A percentile compares a stretch with the other conserved stretches of the same genome.
Evolutionary conservation across 164 flowering plant genomes (phyloP).

Genomic region (Umbilicus rupestris): DNA sequence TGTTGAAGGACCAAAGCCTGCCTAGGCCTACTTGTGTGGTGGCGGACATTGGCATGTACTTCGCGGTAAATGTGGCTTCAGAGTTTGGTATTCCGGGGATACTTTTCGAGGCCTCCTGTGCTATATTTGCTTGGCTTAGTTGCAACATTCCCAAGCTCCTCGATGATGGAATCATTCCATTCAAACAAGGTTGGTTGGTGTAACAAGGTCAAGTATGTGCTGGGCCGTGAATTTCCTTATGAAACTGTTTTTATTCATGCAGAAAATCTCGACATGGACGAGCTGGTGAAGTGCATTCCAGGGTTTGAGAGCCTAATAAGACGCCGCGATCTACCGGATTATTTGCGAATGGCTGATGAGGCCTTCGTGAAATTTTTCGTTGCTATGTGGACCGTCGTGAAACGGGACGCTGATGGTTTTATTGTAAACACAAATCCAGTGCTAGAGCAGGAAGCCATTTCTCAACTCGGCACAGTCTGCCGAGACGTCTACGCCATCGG

Average conservation of each 20-base stretch:
- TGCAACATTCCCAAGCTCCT: slow-evolving; percentile 2
- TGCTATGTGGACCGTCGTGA: slow-evolving; percentile 5
- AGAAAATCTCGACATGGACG: not conserved
- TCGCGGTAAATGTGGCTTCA: not conserved
- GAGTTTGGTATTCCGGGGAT: slow-evolving; percentile 1
- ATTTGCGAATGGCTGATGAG: slow-evolving; percentile 1
- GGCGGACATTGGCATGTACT: slow-evolving; percentile 1
- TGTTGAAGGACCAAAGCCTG: not conserved
- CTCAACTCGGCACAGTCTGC: not conserved
- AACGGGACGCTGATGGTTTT: not conserved
- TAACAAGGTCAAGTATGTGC: too few relatives aligned
- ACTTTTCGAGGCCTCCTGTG: slow-evolving; percentile 3
- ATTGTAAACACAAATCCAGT: not conserved
- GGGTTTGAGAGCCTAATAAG: not conserved
- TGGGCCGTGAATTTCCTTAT: too few relatives aligned
- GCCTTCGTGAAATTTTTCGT: slow-evolving; percentile 3
- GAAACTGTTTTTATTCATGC: too few relatives aligned
- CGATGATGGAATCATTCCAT: slow-evolving; percentile 2
- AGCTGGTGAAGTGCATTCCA: slow-evolving; percentile 6
- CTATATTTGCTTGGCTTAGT: not conserved
- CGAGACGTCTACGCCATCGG: not conserved
- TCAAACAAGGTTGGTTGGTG: slow-evolving; percentile 6
- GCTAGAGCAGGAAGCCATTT: slow-evolving; percentile 2
- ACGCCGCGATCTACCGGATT: not conserved
- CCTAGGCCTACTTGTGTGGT: not conserved